phyloP scores from a whole-genome alignment of 2,329 filamentous ascomycete genomes.

The Zalaria obscura region DNA sequence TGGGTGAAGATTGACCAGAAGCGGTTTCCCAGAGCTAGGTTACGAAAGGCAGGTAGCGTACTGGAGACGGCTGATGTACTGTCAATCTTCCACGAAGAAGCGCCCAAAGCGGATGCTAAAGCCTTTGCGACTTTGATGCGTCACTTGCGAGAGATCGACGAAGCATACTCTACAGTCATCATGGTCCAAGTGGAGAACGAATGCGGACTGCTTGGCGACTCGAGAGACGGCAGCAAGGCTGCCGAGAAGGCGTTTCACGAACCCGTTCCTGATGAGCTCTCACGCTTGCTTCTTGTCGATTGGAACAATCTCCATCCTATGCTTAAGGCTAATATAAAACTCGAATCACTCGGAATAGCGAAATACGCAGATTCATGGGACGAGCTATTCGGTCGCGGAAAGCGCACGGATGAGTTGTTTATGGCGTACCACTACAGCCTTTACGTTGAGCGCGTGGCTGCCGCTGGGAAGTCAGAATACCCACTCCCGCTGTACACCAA shows the following conservation, averaged over 20 bases:
- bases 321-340: slow-evolving; percentile 10
- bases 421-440: slow-evolving; percentile 32
- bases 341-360: slow-evolving; percentile 13
- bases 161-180: slow-evolving; percentile 33
- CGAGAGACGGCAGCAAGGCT: slow-evolving; percentile 28
- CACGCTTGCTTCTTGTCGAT: slow-evolving; percentile 13
- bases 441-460: slow-evolving; percentile 27
- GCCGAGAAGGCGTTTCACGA: slow-evolving; percentile 28
- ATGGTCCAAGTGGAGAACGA: slow-evolving; percentile 48
- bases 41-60: slow-evolving; percentile 13
- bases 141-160: slow-evolving; percentile 30
- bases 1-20: slow-evolving; percentile 23
- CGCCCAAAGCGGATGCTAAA: slow-evolving; percentile 21
- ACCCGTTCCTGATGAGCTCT: slow-evolving; percentile 22
- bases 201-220: slow-evolving; percentile 37
- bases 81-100: slow-evolving; percentile 23
- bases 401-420: slow-evolving; percentile 30
- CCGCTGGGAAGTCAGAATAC: slow-evolving; percentile 27
- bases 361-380: slow-evolving; percentile 19
- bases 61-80: slow-evolving; percentile 19
- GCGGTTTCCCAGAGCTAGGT: slow-evolving; percentile 17
- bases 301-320: slow-evolving; percentile 6
- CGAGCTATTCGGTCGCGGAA: slow-evolving; percentile 24
- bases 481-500: slow-evolving; percentile 31
- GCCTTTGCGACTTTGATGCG: slow-evolving; percentile 25